Evolutionary conservation across 1,284 basidiomycete species (phyloP).

Genomic region (Moesziomyces parantarcticus): DNA sequence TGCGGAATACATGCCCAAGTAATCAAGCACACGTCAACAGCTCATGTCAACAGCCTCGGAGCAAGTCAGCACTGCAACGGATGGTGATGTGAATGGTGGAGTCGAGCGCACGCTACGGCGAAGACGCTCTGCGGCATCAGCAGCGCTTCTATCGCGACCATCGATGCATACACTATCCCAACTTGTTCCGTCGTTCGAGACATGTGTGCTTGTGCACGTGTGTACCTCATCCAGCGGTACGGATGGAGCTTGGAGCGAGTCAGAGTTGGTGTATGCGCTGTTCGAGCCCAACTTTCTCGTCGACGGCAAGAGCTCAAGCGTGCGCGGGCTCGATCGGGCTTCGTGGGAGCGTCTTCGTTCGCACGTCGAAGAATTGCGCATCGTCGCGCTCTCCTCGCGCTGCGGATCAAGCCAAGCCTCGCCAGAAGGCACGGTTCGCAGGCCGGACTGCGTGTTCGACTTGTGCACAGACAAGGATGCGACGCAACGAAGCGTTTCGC

Average conservation of each 20-base stretch:
- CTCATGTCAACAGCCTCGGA: not conserved
- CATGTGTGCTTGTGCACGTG: conserved; percentile 42
- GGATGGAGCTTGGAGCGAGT: not conserved
- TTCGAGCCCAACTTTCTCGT: conserved; percentile 53
- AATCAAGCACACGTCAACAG: too few species aligned
- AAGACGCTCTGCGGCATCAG: conserved; percentile 43
- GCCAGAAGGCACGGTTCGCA: not conserved
- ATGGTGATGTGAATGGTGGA: not conserved
- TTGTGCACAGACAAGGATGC: conserved; percentile 15
- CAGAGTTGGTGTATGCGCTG: conserved; percentile 34
- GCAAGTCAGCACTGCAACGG: not conserved
- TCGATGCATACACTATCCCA: conserved; percentile 36
- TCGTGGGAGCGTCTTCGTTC: conserved; percentile 44
- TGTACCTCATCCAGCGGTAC: not conserved
- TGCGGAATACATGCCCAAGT: too few species aligned
- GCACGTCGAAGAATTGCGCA: conserved; percentile 46
- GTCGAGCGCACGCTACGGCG: conserved; percentile 28
- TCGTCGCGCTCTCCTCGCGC: conserved; percentile 30
- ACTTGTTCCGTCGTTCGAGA: conserved; percentile 36
- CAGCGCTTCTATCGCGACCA: conserved; percentile 40
- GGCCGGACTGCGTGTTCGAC: conserved; percentile 36
- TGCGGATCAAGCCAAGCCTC: not conserved
- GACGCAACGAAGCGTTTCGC: not conserved
- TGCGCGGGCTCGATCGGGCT: conserved; percentile 35
- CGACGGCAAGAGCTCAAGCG: conserved; percentile 5